Base-by-base conservation (phyloP, 78 protist genomes). In the Protostelium mycophagum region DNA sequence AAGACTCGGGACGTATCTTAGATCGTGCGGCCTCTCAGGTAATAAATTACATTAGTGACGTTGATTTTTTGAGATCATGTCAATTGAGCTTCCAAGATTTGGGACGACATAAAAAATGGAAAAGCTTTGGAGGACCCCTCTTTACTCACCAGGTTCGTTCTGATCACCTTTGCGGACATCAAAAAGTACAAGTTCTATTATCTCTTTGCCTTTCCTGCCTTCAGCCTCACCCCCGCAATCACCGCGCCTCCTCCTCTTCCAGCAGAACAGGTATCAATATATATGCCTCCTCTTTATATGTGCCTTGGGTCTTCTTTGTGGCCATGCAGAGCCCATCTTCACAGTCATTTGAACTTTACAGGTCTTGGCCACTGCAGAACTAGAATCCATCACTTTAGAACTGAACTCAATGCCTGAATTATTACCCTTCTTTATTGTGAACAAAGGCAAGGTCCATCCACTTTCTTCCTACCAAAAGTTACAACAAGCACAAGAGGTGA, bases 181-280 rank as follows among this genome's bases (percentile, higher is more conserved):
- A 98, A 98, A 92, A 93, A 92, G 88, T 94, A 95, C 91, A 35
- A 39, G 38, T 98, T 87, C 87, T 88, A 87, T 84, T 97, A 96
- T 96, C 25, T 87, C 51, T 95, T 96, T 86, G 97, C 96, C 85
- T 93, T 97, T 63, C 99, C 99, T 9, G 97, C 97, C 83, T 37
- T 92, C 25, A 38, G 83, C 1, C 85, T 94, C 85, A 38, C 0
- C 28, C 83, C 86, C 0, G 88, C 86, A n/a, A 29, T 36, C 86
- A 38, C 88, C 73, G 28, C 63, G 36, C 0, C 84, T 51, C 88
- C 89, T 86, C 37, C 83, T 29, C 83, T 87, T 83, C 96, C 94
- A 34, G 36, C 90, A n/a, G 16, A 34, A 28, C 10, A 28, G 38
- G 85, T 83, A 51, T 37, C 89, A 83, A 85, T n/a, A 35, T 10